Base-by-base conservation (phyloP, 352 stramenopile genomes). In the Phytophthora brassicae region DNA sequence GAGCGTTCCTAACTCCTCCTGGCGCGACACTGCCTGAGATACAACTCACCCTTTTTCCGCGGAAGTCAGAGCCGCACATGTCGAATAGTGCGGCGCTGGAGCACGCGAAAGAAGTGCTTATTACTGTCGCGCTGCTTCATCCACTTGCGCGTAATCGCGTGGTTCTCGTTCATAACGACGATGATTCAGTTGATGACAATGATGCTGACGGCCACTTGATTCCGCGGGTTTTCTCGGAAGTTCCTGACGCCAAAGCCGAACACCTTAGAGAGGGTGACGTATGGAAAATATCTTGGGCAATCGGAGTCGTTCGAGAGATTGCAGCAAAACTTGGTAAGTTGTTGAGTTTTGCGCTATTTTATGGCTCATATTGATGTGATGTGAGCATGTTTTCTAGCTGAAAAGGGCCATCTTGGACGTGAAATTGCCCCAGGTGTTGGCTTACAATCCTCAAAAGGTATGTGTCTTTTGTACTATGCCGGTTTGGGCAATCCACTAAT, bases 1-100 rank as follows among this genome's bases (percentile, higher is more conserved):
- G 87, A 4, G 87, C 81, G 2, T 94, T 96, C 50, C 54, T 96
- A 2, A 82, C 77, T 20, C 79, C 87, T 8, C 86, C 86, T 0
- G 86, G 82, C n/a, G 61, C 66, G 12, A 89, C 79, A 6, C 24
- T 74, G 3, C 86, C 89, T n/a, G 79, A 96, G 56, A 83, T 97
- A 48, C 88, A 97, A 65, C 67, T 97, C 19, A 97, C 90, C 7
- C 74, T 97, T 28, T 97, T 97, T 47, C 90, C 89, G 5, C 75
- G 72, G 8, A 83, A 92, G 31, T 89, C 73, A 0, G 88, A 96
- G 70, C 88, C 88, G 6, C 83, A 95, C 51, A 75, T 86, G 20
- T 75, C 68, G 4, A 88, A 81, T 19, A 88, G 56, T 22, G 66
- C 63, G 12, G 51, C 53, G 13, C 58, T 88, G 7, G 67, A 85